A percentile compares a stretch with the other conserved stretches of the same genome.
phyloP scores from a whole-genome alignment of 2,329 filamentous ascomycete genomes.

The Calonectria leucothoes region DNA sequence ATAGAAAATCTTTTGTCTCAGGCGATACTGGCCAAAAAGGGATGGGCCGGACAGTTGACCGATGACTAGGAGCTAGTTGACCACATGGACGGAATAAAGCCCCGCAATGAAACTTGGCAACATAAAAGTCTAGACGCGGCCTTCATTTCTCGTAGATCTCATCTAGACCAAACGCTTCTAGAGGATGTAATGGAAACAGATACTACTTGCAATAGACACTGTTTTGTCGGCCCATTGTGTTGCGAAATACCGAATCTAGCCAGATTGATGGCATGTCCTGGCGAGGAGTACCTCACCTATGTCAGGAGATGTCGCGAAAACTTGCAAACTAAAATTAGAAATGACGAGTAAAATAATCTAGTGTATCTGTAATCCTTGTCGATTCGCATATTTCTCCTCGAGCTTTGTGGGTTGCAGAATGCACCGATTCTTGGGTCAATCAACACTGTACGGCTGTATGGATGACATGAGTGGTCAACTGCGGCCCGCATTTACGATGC shows the following conservation, averaged over 20 bases:
- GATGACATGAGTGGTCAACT: neutral
- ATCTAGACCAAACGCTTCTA: neutral
- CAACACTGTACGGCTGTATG: neutral
- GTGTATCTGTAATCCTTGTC: neutral
- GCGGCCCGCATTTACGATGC: neutral
- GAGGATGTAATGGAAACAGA: neutral
- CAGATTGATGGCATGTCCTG: neutral
- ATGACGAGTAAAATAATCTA: neutral
- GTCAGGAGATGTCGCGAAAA: neutral
- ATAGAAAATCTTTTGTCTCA: neutral
- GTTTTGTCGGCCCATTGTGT: neutral
- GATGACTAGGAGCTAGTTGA: neutral
- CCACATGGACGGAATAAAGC: neutral
- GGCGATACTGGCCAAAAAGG: neutral
- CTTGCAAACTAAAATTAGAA: neutral
- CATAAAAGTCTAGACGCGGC: neutral
- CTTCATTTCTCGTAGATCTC: no score
- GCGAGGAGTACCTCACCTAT: neutral
- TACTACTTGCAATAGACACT: neutral
- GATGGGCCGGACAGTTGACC: neutral
- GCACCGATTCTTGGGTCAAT: neutral
- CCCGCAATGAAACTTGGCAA: neutral
- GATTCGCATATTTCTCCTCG: neutral
- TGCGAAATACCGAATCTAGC: neutral
- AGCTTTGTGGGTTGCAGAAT: neutral